Percentiles rank a stretch among this genome's conserved stretches.
These are phyloP conservation scores for Talaromyces trachyspermus DNA, from an alignment of 495 filamentous ascomycete genomes.

Conservation along the genomic window DNA sequence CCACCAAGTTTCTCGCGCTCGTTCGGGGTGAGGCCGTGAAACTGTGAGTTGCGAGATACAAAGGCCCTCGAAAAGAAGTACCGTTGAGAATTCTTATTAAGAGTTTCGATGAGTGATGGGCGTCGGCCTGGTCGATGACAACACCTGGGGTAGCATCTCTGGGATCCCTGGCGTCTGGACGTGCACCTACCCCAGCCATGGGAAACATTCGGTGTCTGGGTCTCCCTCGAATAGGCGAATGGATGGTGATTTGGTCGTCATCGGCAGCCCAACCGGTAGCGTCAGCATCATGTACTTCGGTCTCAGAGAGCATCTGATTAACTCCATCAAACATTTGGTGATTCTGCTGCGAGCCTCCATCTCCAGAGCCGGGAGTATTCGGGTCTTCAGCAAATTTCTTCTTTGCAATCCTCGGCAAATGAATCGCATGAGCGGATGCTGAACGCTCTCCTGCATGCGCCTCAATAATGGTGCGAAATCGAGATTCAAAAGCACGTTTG, in stretches of 20 bases:
- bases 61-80: conserved; percentile 36
- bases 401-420: not conserved
- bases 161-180: conserved; percentile 34
- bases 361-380: not conserved
- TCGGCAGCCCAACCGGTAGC: conserved; percentile 19
- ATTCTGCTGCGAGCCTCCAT: not conserved
- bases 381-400: not conserved
- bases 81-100: conserved; percentile 26
- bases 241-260: conserved; percentile 29
- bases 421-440: not conserved
- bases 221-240: conserved; percentile 10
- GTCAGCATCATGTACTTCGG: conserved; percentile 1
- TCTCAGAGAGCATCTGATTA: not conserved
- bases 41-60: conserved; percentile 65
- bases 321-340: not conserved
- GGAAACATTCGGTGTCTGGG: conserved; percentile 33
- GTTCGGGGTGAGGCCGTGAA: conserved; percentile 56
- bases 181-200: conserved; percentile 48
- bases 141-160: conserved; percentile 19
- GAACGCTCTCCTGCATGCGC: conserved; percentile 20
- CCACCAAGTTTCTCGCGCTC: conserved; percentile 72
- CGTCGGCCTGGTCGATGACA: conserved; percentile 12
- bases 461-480: conserved; percentile 52
- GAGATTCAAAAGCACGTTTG: conserved; percentile 61
- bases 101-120: conserved; percentile 17